These are phyloP conservation scores for Diaporthe nobilis DNA, from an alignment of 2,329 filamentous ascomycete species.

Conservation along the genomic window DNA sequence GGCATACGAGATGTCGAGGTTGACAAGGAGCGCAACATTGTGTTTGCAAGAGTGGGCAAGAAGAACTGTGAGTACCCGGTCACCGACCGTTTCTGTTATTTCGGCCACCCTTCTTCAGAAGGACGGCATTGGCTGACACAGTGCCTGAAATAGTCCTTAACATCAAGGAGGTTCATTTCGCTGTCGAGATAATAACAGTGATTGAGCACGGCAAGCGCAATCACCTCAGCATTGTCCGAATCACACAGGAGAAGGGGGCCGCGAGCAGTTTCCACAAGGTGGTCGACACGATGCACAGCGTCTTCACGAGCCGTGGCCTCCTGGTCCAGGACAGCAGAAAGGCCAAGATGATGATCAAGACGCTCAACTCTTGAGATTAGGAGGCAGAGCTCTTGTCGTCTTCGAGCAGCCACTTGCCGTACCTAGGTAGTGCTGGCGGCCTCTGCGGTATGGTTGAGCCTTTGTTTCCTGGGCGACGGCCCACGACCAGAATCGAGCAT, in stretches of 20 bases:
- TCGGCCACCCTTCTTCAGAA: neutral
- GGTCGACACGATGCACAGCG: slow-evolving; percentile 79
- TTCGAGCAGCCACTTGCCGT: slow-evolving; percentile 22
- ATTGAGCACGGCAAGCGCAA: slow-evolving; percentile 86
- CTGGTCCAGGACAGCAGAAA: slow-evolving; percentile 78
- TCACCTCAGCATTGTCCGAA: slow-evolving; percentile 83
- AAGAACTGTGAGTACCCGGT: slow-evolving; percentile 78
- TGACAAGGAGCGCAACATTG: slow-evolving; percentile 83
- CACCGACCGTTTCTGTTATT: neutral
- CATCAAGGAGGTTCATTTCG: slow-evolving; percentile 90
- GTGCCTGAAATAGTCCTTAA: slow-evolving; percentile 73
- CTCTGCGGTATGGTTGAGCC: slow-evolving; percentile 23
- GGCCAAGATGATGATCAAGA: slow-evolving; percentile 81
- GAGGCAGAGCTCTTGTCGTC: slow-evolving; percentile 32
- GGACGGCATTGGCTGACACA: slow-evolving; percentile 21
- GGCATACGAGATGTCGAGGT: slow-evolving; percentile 86
- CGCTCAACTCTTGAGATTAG: slow-evolving; percentile 64
- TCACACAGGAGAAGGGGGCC: slow-evolving; percentile 92
- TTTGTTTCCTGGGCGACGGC: neutral
- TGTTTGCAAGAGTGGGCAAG: slow-evolving; percentile 82
- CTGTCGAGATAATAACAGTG: slow-evolving; percentile 88
- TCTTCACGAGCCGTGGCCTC: slow-evolving; percentile 75
- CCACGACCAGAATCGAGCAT: neutral
- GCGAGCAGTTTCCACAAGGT: slow-evolving; percentile 90
- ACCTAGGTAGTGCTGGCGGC: neutral